phyloP scores from a whole-genome alignment of 1,139 yeast genomes.

The Saccharomycopsis phalli region DNA sequence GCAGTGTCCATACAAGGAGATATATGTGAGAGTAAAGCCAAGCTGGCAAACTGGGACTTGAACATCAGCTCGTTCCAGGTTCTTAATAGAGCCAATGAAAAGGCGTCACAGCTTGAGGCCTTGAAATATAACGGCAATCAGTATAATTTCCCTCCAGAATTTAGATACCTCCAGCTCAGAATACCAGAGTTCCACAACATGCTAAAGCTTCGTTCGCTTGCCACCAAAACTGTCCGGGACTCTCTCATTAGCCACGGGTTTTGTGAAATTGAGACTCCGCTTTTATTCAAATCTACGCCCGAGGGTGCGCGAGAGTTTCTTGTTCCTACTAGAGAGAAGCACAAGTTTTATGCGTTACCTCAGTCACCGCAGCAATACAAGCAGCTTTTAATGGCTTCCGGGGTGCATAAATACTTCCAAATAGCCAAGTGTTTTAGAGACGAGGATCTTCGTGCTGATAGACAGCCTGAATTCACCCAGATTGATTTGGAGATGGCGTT shows the following conservation, averaged over 20 bases:
- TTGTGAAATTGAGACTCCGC: slow-evolving; percentile 86
- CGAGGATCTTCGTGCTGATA: slow-evolving; percentile 86
- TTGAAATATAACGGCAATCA: slow-evolving; percentile 42
- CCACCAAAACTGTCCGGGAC: slow-evolving; percentile 47
- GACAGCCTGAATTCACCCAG: slow-evolving; percentile 98
- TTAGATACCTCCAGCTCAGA: slow-evolving; percentile 72
- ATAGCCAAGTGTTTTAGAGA: slow-evolving; percentile 92
- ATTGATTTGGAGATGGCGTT: slow-evolving; percentile 91
- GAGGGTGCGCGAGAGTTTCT: slow-evolving; percentile 96
- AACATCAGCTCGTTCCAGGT: slow-evolving; percentile 42
- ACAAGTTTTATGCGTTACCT: slow-evolving; percentile 78
- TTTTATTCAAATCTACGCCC: slow-evolving; percentile 89
- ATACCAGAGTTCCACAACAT: slow-evolving; percentile 51
- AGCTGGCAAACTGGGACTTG: slow-evolving; percentile 42
- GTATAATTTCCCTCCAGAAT: slow-evolving; percentile 62
- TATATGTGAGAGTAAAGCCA: slow-evolving; percentile 31
- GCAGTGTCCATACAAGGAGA: slow-evolving; percentile 63
- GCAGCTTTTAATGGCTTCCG: slow-evolving; percentile 90
- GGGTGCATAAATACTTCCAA: slow-evolving; percentile 78
- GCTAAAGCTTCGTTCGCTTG: slow-evolving; percentile 51
- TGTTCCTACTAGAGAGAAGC: slow-evolving; percentile 71
- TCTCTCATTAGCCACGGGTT: slow-evolving; percentile 45
- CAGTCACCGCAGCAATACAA: slow-evolving; percentile 98
- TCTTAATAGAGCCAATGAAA: slow-evolving; percentile 56
- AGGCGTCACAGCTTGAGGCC: slow-evolving; percentile 64